Conservation (phyloP, 345 rosid species). For the Eucalyptus curtisii region DNA sequence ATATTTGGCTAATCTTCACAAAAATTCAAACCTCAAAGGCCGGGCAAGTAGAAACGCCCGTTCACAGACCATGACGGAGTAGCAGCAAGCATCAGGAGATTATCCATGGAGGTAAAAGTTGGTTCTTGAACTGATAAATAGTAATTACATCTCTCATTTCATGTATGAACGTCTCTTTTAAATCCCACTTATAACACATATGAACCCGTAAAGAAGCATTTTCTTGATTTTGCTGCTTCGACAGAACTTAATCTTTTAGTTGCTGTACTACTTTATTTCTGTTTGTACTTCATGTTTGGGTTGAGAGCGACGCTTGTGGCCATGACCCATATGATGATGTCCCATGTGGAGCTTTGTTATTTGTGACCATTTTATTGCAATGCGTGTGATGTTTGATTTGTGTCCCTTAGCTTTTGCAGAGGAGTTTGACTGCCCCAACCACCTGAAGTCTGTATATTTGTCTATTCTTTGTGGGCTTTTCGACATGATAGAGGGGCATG, state of each 20-base stretch:
- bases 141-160: neutral
- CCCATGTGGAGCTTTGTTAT: neutral
- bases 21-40: neutral
- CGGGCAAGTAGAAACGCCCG: neutral
- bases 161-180: neutral
- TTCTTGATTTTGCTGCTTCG: neutral
- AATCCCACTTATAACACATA: neutral
- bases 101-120: neutral
- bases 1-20: conserved; percentile 31
- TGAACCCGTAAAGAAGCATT: neutral
- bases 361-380: neutral
- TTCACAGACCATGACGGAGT: neutral
- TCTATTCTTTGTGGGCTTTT: neutral
- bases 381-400: neutral
- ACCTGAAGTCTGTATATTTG: neutral
- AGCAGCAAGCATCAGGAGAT: neutral
- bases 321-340: neutral
- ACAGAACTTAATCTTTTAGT: neutral
- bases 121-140: neutral
- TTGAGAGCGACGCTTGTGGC: neutral
- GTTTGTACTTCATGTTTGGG: neutral
- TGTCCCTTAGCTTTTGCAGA: neutral
- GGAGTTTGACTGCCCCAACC: neutral
- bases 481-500: neutral
- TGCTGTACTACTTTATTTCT: neutral